Evolutionary conservation across 2,329 filamentous ascomycete species (phyloP), one percentile per base, ranked within the genome.

Genomic region (Nemania sp.): DNA sequence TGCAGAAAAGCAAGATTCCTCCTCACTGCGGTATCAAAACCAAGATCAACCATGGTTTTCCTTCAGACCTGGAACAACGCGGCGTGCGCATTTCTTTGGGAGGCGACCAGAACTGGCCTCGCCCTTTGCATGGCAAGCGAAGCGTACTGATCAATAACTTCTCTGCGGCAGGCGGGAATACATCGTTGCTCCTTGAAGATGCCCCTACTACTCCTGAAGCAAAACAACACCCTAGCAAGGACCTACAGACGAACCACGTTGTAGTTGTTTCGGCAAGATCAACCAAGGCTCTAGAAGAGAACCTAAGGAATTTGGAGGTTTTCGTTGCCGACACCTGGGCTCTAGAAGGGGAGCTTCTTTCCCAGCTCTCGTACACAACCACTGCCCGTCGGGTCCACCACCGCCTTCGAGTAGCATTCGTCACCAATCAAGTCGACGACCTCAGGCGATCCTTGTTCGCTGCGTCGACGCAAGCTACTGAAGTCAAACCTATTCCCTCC

Each of bases 381-480:
- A 91, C 88, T 1, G 90, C 90, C 4, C 84, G 89, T 10, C 84
- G 87, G 22, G 83, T 86, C 10, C 88, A 90, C 66, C 84, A 88
- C 75, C 78, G 81, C 68, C 83, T 82, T 75, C 82, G 87, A n/a
- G 79, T 86, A 66, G 82, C 80, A 49, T 78, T 84, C 43, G 74
- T 80, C 1, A 82, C 78, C 0, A 74, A 77, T 2, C 75, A 77
- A 52, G 68, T 82, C 6, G 61, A 72, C 0, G 81, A 83, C 65
- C 79, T 82, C 1, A 61, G 72, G 45, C 68, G 73, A 0, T 77
- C 78, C n/a, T 74, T 82, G 49, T 73, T 13, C 2, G 32, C 79
- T 65, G 77, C 75, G 77, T 82, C 20, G 73, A 86, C 18, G 82
- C 80, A 61, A 62, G 78, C 11, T 74, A 80, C 5, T 84, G 84